phyloP scores from a whole-genome alignment of 176 grass and related monocot species.

The Paspalum vaginatum region DNA sequence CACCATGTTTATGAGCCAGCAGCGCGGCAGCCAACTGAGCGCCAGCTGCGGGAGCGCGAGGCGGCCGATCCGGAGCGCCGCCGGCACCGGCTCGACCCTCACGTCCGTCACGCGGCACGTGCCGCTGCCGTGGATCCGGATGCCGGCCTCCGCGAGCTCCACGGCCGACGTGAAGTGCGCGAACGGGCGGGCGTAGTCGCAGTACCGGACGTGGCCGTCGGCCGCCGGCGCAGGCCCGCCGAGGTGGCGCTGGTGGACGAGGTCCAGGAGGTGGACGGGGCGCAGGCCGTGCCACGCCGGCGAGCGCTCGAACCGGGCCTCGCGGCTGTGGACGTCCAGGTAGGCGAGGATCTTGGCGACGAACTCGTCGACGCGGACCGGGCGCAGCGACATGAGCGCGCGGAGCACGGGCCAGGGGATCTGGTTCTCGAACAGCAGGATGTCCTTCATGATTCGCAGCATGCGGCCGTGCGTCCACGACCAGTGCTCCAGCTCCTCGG shows the following conservation, averaged over 20 bases:
- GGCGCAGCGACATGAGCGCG: background rate
- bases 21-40: constrained; percentile 1
- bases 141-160: constrained; percentile 13
- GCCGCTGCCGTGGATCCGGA: background rate
- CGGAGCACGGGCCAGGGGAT: background rate
- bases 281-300: background rate
- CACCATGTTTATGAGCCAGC: constrained; percentile 24
- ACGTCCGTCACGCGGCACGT: background rate
- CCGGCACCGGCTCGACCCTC: background rate
- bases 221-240: background rate
- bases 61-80: too few relatives aligned
- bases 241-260: background rate
- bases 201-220: background rate
- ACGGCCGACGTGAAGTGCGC: background rate
- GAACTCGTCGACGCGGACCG: background rate
- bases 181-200: constrained; percentile 1
- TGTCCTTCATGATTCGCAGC: constrained; percentile 20
- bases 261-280: background rate
- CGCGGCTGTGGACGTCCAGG: constrained; percentile 6
- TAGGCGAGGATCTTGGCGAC: background rate
- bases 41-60: background rate
- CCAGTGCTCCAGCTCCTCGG: background rate
- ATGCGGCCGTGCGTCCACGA: constrained; percentile 8
- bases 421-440: constrained; percentile 17
- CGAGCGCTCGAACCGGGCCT: too few relatives aligned